Conservation (phyloP, 371 early-diverging fungal genomes). For the Zychaea mexicana region DNA sequence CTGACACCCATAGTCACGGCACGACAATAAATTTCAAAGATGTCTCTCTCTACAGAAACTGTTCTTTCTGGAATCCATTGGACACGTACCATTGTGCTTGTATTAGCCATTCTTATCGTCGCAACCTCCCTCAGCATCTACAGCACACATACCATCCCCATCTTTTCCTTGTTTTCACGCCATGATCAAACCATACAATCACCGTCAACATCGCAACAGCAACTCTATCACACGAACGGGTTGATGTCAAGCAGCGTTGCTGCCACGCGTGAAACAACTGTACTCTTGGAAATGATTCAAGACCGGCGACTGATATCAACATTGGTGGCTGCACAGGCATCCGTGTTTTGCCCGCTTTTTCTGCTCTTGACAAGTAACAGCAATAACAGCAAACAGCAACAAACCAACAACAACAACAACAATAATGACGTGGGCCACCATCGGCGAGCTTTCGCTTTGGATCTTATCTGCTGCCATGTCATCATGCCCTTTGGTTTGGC, state of each 20-base stretch:
- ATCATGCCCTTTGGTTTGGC: constrained; percentile 45
- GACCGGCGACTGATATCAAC: constrained; percentile 49
- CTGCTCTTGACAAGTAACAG: constrained; percentile 11
- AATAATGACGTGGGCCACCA: neutral
- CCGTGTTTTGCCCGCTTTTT: constrained; percentile 43
- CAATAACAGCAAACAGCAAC: neutral
- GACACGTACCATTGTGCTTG: constrained; percentile 24
- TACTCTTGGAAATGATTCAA: constrained; percentile 31
- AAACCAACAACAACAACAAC: neutral
- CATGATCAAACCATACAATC: neutral
- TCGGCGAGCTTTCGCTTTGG: constrained; percentile 7
- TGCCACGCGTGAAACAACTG: neutral
- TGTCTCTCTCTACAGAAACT: neutral
- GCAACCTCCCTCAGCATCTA: constrained; percentile 29
- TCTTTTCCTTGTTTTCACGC: constrained; percentile 16
- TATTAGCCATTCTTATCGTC: constrained; percentile 30
- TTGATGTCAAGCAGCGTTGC: no score
- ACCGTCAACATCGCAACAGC: neutral
- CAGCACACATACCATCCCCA: constrained; percentile 23
- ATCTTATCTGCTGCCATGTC: constrained; percentile 31
- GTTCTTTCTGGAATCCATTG: constrained; percentile 5
- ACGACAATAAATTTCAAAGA: neutral
- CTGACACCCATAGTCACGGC: neutral
- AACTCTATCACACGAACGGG: neutral
- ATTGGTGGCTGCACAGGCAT: constrained; percentile 45